Conservation (phyloP, 192 early-diverging fungal species). For the Backusella parvicylindrica region DNA sequence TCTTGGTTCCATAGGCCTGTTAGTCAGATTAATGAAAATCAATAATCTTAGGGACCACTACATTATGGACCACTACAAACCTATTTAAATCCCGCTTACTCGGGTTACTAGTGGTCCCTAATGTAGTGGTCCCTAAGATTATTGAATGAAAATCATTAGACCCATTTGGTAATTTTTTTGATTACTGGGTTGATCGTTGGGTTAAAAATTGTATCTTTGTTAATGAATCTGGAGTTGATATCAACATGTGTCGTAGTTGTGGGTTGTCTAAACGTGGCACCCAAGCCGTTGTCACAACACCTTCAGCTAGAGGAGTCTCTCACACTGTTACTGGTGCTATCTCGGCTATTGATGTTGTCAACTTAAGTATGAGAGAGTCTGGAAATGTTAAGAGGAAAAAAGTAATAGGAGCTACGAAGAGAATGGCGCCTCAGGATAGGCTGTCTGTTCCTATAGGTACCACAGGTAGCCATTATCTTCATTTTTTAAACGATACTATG, state of each 20-base stretch:
- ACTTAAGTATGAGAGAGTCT: background rate
- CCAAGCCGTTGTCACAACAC: background rate
- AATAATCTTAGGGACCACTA: too few species aligned
- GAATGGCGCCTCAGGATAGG: background rate
- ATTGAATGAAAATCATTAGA: too few species aligned
- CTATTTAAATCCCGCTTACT: too few species aligned
- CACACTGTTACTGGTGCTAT: background rate
- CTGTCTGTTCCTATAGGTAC: background rate
- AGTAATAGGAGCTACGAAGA: conserved; percentile 6
- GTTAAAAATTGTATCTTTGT: conserved; percentile 8
- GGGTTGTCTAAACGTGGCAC: background rate
- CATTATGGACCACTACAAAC: too few species aligned
- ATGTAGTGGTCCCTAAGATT: too few species aligned
- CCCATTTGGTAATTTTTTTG: too few species aligned
- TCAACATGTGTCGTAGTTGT: conserved; percentile 1
- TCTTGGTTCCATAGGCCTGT: too few species aligned
- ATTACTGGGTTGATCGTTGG: too few species aligned
- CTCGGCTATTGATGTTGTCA: background rate
- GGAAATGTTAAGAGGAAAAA: background rate
- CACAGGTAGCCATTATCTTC: background rate
- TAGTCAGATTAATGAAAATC: too few species aligned
- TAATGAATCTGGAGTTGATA: background rate
- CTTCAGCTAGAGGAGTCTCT: background rate
- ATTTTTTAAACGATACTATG: background rate
- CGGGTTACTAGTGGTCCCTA: too few species aligned